Base-by-base conservation (phyloP, 139 green algal species). In the Raphidocelis subcapitata region DNA sequence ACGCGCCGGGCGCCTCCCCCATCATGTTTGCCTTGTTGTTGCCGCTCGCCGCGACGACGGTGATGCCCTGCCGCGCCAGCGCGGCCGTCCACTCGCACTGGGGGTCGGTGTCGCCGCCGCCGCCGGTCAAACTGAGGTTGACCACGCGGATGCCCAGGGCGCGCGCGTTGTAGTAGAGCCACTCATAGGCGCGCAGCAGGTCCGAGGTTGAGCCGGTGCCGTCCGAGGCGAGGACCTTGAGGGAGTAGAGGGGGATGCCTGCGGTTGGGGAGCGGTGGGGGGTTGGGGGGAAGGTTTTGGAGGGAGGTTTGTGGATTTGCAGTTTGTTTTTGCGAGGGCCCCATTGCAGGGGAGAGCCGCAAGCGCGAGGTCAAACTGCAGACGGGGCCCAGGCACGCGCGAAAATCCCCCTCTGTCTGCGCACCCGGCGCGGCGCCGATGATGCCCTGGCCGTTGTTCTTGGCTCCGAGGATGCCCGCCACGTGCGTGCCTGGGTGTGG, bases 391-490 rank as follows among this genome's bases (percentile, higher is more conserved):
- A n/a, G n/a, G n/a, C n/a, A n/a, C n/a, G n/a, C n/a, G n/a, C n/a
- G n/a, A n/a, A n/a, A n/a, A n/a, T n/a, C n/a, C n/a, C n/a, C n/a
- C n/a, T n/a, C n/a, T n/a, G n/a, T n/a, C n/a, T n/a, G n/a, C 41
- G 8, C 41, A 49, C 41, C 41, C 2, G 69, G 69, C 3, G 57
- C 69, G 5, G 65, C 61, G 15, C 69, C 69, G 0, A 75, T 37
- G 28, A 75, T 75, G 41, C 69, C 69, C 37, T 67, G 65, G 26
- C 69, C 69, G 20, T 75, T 57, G 41, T 75, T 75, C 16, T 49
- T 67, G 24, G 69, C 69, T 26, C 69, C 69, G 3, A 75, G 59
- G 14, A 57, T 75, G 23, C 69, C 69, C 61, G 51, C 61, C 31
- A 66, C 60, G 35, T 66, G 60, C 16, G 60, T 66, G 32, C 60